Conservation (phyloP, 441 rosid species). For the Brassica hybrid region DNA sequence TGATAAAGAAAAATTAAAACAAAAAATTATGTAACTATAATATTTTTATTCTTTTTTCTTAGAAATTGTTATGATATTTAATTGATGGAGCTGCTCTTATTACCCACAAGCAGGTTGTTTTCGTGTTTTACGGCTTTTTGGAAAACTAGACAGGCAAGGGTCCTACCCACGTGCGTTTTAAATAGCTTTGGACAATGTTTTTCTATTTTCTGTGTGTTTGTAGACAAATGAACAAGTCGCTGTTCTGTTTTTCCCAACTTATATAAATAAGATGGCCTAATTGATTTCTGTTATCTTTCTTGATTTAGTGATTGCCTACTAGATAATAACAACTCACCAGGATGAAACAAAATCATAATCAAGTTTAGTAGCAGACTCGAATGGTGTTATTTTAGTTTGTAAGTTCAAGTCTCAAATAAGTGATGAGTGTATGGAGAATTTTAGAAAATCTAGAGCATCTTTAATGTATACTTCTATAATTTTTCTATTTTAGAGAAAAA, state of each 20-base stretch:
- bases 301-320: background rate
- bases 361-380: background rate
- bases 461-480: too few species aligned
- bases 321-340: background rate
- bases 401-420: background rate
- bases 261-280: background rate
- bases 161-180: too few species aligned
- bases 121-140: too few species aligned
- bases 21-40: too few species aligned
- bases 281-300: background rate
- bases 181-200: slow-evolving; percentile 29
- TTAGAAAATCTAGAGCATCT: too few species aligned
- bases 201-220: slow-evolving; percentile 21
- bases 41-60: too few species aligned
- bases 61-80: too few species aligned
- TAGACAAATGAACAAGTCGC: slow-evolving; percentile 12
- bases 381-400: background rate
- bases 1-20: too few species aligned
- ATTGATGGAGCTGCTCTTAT: too few species aligned
- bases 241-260: background rate
- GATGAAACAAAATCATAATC: background rate
- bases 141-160: too few species aligned
- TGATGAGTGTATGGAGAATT: background rate
- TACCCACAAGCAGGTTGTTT: too few species aligned
- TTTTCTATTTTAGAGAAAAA: too few species aligned